phyloP scores from a whole-genome alignment of 345 rosid genomes.

The Lepidium sativum region DNA sequence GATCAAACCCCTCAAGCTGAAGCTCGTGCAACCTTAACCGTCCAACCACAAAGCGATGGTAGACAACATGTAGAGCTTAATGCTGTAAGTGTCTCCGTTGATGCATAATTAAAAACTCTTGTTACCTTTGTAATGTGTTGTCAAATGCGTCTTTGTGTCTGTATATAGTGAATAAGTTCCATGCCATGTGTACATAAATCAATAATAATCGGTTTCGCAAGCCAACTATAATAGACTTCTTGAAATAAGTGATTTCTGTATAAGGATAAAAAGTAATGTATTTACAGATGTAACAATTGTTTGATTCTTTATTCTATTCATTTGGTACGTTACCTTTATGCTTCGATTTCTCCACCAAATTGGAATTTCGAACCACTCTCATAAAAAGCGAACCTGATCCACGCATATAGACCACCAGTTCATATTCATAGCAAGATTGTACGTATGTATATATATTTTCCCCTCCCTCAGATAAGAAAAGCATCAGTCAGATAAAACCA shows the following conservation, averaged over 20 bases:
- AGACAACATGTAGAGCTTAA: constrained; percentile 66
- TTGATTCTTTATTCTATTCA: constrained; percentile 12
- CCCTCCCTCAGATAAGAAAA: not conserved
- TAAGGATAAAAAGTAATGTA: not conserved
- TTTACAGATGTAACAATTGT: not conserved
- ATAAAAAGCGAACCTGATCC: not conserved
- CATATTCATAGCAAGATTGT: not conserved
- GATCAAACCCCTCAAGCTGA: constrained; percentile 34
- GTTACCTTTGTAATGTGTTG: not conserved
- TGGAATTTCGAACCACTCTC: not conserved
- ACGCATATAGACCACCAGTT: not conserved
- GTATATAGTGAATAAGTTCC: not conserved
- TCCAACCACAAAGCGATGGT: constrained; percentile 51
- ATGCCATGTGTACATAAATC: not conserved
- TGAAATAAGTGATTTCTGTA: not conserved
- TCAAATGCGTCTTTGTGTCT: not conserved
- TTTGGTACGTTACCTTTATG: not conserved
- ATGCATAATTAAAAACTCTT: constrained; percentile 12
- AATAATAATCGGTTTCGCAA: not conserved
- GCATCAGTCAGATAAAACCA: not conserved
- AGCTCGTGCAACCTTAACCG: constrained; percentile 52
- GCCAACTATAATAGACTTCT: not conserved
- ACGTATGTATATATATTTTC: too few relatives aligned
- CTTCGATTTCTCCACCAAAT: not conserved
- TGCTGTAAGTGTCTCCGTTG: constrained; percentile 67